Conservation (phyloP, 2,329 filamentous ascomycete species). For the Pestalotiopsis sp. region DNA sequence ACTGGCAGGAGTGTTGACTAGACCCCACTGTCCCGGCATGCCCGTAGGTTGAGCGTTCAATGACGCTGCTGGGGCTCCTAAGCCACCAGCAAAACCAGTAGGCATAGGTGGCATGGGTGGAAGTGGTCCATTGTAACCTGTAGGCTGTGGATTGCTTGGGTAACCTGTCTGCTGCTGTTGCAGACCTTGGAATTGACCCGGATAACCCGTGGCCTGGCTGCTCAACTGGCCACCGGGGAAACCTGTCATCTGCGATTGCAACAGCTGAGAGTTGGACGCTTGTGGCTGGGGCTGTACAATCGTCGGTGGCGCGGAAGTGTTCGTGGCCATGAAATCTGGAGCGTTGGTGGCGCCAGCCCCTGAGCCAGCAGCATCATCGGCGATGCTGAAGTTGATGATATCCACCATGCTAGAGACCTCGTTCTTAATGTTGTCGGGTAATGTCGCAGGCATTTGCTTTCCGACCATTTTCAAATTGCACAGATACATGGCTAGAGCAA, state of each 20-base stretch:
- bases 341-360: constrained; percentile 59
- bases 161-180: constrained; percentile 74
- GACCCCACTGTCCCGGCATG: constrained; percentile 92
- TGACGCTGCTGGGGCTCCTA: constrained; percentile 57
- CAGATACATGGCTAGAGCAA: constrained; percentile 96
- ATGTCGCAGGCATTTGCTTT: constrained; percentile 71
- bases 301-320: constrained; percentile 50
- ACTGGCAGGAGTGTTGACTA: constrained; percentile 89
- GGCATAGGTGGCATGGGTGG: constrained; percentile 85
- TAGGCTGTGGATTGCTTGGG: constrained; percentile 69
- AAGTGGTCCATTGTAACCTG: constrained; percentile 78
- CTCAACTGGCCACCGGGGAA: constrained; percentile 58
- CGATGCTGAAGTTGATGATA: constrained; percentile 93
- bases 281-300: constrained; percentile 76
- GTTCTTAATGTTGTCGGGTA: constrained; percentile 89
- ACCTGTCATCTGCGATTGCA: constrained; percentile 70
- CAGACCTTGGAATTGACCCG: constrained; percentile 59
- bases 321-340: constrained; percentile 67
- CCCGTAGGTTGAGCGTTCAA: constrained; percentile 95
- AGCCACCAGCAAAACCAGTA: constrained; percentile 68
- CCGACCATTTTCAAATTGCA: constrained; percentile 93
- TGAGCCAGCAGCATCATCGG: constrained; percentile 68
- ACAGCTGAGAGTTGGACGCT: constrained; percentile 68
- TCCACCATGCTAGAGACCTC: constrained; percentile 99
- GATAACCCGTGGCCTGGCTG: constrained; percentile 55